A percentile compares a stretch with the other conserved stretches of the same genome.
These are phyloP conservation scores for Tolypocladium endophyticum DNA, from an alignment of 2,329 filamentous ascomycete genomes.

Conservation along the genomic window DNA sequence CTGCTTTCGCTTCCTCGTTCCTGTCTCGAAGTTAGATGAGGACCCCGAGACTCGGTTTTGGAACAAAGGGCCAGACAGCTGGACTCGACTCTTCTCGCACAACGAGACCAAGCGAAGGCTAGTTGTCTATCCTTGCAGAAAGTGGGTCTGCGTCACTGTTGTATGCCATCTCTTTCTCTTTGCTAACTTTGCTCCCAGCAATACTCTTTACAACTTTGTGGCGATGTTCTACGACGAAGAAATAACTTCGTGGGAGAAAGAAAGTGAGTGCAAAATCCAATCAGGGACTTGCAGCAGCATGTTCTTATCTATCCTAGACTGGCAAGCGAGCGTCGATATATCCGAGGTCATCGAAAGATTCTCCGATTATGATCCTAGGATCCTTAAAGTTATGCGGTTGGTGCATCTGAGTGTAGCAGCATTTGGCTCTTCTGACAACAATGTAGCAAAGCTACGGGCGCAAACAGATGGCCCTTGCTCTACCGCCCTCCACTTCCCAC, in stretches of 20 bases:
- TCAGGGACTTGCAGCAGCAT: neutral
- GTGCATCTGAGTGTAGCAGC: neutral
- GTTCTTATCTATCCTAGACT: slow-evolving; percentile 10
- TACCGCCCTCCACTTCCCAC: slow-evolving; percentile 20
- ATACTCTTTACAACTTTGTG: slow-evolving; percentile 23
- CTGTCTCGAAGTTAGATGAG: slow-evolving; percentile 13
- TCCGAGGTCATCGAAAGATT: slow-evolving; percentile 16
- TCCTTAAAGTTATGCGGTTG: slow-evolving; percentile 16
- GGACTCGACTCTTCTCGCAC: slow-evolving; percentile 12
- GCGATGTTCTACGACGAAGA: slow-evolving; percentile 17
- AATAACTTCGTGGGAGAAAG: slow-evolving; percentile 5
- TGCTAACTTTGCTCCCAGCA: slow-evolving; percentile 7
- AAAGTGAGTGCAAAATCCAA: slow-evolving; percentile 6
- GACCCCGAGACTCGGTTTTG: slow-evolving; percentile 20
- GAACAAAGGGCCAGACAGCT: slow-evolving; percentile 15
- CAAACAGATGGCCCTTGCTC: slow-evolving; percentile 24
- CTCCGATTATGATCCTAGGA: slow-evolving; percentile 14
- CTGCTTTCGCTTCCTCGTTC: slow-evolving; percentile 26
- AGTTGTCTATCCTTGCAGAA: slow-evolving; percentile 21
- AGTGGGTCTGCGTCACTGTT: slow-evolving; percentile 7
- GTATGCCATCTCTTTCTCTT: no score
- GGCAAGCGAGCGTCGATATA: slow-evolving; percentile 19
- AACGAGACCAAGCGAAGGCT: slow-evolving; percentile 13
- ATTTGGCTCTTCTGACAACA: neutral
- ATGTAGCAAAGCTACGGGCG: slow-evolving; percentile 21